phyloP scores from a whole-genome alignment of 805 yeast species.

The Wickerhamiella galacta region DNA sequence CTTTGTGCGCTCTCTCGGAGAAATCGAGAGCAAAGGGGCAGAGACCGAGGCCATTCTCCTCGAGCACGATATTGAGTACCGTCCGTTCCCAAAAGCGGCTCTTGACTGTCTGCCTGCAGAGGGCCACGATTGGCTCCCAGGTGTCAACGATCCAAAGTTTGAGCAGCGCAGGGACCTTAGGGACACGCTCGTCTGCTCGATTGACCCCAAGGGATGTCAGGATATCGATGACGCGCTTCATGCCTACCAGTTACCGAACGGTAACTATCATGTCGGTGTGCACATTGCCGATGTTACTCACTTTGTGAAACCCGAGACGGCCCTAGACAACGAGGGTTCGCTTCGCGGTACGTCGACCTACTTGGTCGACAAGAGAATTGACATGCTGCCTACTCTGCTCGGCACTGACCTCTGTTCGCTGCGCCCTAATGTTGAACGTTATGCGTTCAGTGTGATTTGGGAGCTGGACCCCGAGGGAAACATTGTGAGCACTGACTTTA shows the following conservation, averaged over 20 bases:
- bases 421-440: constrained; percentile 88
- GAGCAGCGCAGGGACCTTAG: constrained; percentile 66
- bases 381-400: constrained; percentile 87
- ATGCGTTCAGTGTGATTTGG: constrained; percentile 92
- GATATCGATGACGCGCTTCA: constrained; percentile 98
- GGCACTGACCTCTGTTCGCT: constrained; percentile 94
- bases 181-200: constrained; percentile 79
- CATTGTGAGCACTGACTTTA: constrained; percentile 59
- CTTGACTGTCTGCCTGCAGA: constrained; percentile 82
- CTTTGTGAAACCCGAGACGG: constrained; percentile 83
- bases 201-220: constrained; percentile 96
- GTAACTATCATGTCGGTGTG: constrained; percentile 93
- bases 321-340: constrained; percentile 91
- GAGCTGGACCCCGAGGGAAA: constrained; percentile 77
- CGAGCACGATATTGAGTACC: constrained; percentile 92
- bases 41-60: constrained; percentile 88
- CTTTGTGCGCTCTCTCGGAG: constrained; percentile 78
- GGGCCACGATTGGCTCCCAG: constrained; percentile 70
- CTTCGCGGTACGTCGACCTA: constrained; percentile 95
- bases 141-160: constrained; percentile 48
- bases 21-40: constrained; percentile 78
- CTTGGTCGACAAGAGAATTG: constrained; percentile 93
- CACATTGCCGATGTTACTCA: constrained; percentile 98
- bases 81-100: constrained; percentile 88
- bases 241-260: constrained; percentile 70